Percentiles rank a stretch among this genome's conserved stretches.
These are phyloP conservation scores for Eucalyptus dawsonii DNA, from an alignment of 345 rosid genomes.

Conservation along the genomic window DNA sequence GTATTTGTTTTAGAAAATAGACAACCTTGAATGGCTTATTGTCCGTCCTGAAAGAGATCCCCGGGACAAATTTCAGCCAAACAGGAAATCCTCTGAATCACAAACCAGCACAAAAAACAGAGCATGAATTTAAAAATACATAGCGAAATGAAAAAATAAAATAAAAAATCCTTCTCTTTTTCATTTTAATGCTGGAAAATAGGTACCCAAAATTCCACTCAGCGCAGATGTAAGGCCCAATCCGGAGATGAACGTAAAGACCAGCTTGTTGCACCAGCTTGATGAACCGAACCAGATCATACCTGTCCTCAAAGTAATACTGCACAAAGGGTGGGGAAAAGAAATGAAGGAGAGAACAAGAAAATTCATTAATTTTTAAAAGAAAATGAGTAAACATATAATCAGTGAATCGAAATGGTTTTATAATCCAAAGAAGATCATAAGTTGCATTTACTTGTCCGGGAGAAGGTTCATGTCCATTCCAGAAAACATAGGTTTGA, in stretches of 20 bases:
- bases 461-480: constrained; percentile 15
- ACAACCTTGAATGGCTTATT: constrained; percentile 1
- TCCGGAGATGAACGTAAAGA: constrained; percentile 13
- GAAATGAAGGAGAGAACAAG: background rate
- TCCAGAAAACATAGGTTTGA: constrained; percentile 41
- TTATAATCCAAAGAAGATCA: no score
- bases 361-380: background rate
- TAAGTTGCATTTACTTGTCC: background rate
- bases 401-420: background rate
- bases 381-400: background rate
- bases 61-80: constrained; percentile 9
- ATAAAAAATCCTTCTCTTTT: background rate
- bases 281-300: constrained; percentile 31
- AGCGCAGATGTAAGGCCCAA: constrained; percentile 5
- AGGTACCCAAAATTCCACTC: constrained; percentile 13
- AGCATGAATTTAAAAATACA: background rate
- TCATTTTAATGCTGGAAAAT: background rate
- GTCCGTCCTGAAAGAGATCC: constrained; percentile 7
- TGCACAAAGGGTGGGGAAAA: background rate
- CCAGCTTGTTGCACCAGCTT: constrained; percentile 34
- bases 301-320: constrained; percentile 29
- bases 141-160: background rate
- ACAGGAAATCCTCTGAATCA: constrained; percentile 6
- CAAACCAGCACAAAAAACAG: background rate
- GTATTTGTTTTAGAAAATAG: background rate